Evolutionary conservation across 1,284 basidiomycete genomes (phyloP).

Genomic region (Ganoderma multipileum): DNA sequence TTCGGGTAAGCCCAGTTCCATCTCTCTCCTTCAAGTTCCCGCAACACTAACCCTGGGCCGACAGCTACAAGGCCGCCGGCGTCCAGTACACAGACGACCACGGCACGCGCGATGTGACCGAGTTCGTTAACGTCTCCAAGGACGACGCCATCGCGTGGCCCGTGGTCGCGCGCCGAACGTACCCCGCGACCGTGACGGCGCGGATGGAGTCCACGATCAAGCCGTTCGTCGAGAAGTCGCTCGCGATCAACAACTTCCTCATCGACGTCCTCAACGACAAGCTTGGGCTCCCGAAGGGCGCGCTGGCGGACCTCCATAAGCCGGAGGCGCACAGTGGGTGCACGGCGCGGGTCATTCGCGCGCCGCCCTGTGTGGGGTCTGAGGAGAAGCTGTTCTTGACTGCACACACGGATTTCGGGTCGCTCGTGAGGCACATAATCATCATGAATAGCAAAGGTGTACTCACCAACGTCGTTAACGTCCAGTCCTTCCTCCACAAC

Average conservation of each 20-base stretch:
- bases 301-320: conserved; percentile 36
- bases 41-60: background rate
- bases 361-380: conserved; percentile 24
- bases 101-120: conserved; percentile 42
- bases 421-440: conserved; percentile 29
- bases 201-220: conserved; percentile 36
- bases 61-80: conserved; percentile 43
- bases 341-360: conserved; percentile 40
- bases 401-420: conserved; percentile 45
- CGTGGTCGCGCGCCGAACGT: conserved; percentile 33
- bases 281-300: conserved; percentile 42
- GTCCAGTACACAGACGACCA: conserved; percentile 41
- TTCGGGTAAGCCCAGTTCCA: conserved; percentile 35
- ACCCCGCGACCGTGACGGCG: conserved; percentile 38
- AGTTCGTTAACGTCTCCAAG: conserved; percentile 43
- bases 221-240: conserved; percentile 40
- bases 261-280: conserved; percentile 40
- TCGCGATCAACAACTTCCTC: conserved; percentile 40
- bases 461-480: background rate
- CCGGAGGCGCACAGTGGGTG: conserved; percentile 20
- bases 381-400: conserved; percentile 33
- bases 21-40: background rate
- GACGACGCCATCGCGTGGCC: conserved; percentile 42
- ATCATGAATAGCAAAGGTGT: no score
- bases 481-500: conserved; percentile 69